phyloP scores from a whole-genome alignment of 768 basidiomycete species.

The Naematelia aurantialba region DNA sequence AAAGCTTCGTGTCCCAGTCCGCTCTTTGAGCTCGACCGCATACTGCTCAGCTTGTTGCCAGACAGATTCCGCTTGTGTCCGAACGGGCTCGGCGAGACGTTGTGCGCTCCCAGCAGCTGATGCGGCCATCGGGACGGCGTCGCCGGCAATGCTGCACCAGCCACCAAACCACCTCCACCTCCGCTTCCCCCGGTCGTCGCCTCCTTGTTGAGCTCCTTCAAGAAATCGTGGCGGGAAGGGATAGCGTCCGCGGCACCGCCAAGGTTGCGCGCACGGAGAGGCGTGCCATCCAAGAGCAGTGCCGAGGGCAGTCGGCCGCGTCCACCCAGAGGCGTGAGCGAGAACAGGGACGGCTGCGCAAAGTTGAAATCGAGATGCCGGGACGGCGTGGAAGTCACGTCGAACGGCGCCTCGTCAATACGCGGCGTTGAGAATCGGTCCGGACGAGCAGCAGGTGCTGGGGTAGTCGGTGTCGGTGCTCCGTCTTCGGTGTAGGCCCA shows the following conservation, averaged over 20 bases:
- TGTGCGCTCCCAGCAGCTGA: slow-evolving; percentile 28
- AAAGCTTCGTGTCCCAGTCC: slow-evolving; percentile 22
- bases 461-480: slow-evolving; percentile 32
- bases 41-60: slow-evolving; percentile 24
- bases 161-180: background rate
- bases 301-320: slow-evolving; percentile 24
- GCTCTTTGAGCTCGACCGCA: slow-evolving; percentile 21
- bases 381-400: slow-evolving; percentile 43
- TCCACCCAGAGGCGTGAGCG: slow-evolving; percentile 39
- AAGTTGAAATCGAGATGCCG: slow-evolving; percentile 45
- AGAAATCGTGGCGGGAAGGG: slow-evolving; percentile 21
- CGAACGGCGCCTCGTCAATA: slow-evolving; percentile 40
- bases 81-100: slow-evolving; percentile 33
- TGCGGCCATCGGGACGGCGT: slow-evolving; percentile 24
- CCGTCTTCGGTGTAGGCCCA: slow-evolving; percentile 33
- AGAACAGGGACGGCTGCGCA: slow-evolving; percentile 41
- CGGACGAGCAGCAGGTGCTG: slow-evolving; percentile 21
- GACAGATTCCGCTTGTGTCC: slow-evolving; percentile 26
- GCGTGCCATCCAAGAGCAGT: slow-evolving; percentile 1
- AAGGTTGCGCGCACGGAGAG: background rate
- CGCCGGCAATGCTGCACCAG: background rate
- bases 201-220: slow-evolving; percentile 32
- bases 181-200: slow-evolving; percentile 1
- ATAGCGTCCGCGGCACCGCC: slow-evolving; percentile 6
- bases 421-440: slow-evolving; percentile 38